Evolutionary conservation across 2,329 filamentous ascomycete genomes (phyloP).

Genomic region (Trichophyton verrucosum): DNA sequence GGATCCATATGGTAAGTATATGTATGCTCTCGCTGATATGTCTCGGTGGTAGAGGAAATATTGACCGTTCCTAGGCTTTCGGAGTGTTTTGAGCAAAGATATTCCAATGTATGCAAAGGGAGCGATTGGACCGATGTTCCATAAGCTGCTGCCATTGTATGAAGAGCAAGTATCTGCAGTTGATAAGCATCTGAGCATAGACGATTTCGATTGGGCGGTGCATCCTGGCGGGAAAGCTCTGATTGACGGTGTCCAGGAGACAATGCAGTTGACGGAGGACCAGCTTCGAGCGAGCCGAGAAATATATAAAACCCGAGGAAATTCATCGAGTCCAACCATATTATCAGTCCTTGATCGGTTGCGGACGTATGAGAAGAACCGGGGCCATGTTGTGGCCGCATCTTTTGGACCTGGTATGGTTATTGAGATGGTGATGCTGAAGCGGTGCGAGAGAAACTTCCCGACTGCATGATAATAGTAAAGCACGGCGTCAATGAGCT

Average conservation of each 20-base stretch:
- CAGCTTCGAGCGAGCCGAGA: not conserved
- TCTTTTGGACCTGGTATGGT: not conserved
- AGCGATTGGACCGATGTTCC: not conserved
- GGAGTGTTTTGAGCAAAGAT: not conserved
- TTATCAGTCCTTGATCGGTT: not conserved
- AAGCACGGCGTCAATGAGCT: no score
- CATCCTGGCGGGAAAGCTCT: not conserved
- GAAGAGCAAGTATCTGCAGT: not conserved
- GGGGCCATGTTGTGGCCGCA: not conserved
- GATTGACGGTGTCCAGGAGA: not conserved
- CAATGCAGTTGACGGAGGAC: not conserved
- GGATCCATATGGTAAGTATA: not conserved
- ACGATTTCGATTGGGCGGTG: not conserved
- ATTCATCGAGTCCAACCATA: conserved; percentile 1
- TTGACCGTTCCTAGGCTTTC: not conserved
- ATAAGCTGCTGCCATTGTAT: not conserved
- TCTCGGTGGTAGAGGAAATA: not conserved
- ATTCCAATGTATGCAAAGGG: not conserved
- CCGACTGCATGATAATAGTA: not conserved
- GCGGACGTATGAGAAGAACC: not conserved
- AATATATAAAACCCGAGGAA: not conserved
- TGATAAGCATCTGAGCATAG: not conserved
- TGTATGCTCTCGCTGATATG: not conserved
- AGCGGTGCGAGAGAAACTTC: not conserved
- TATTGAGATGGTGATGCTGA: not conserved